Base-by-base conservation (phyloP, 2,329 filamentous ascomycete species). In the Fusarium coffeatum region DNA sequence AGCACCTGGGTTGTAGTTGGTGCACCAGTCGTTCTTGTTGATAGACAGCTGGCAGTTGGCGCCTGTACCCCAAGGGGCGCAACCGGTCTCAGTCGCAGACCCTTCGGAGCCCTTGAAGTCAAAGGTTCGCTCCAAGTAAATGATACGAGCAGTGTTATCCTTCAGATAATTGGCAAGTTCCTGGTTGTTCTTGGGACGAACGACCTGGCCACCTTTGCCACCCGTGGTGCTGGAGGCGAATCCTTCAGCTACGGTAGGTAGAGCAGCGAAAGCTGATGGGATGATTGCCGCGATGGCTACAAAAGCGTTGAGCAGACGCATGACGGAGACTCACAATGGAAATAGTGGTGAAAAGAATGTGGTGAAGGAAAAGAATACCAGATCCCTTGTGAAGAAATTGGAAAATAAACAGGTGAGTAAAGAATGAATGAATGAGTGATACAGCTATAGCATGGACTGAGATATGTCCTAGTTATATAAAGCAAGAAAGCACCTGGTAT, bases 81-180 rank as follows among this genome's bases (percentile, higher is more conserved):
- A 90, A n/a, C 88, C 88, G 13, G 81, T 83, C 34, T 77, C 83
- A 23, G 81, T 86, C 6, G 80, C 80, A 4, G 81, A 84, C 34
- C 88, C 88, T 76, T 89, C 87, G 13, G 82, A 83, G 43, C 82
- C 83, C 30, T 80, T 84, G 81, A 88, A 89, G 79, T 88, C 84
- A 72, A 85, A 85, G 45, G 82, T 83, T 74, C 87, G 86, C 74
- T 83, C 83, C 28, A 90, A 80, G 57, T 90, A 82, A 70, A 91
- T 90, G 64, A 86, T 84, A 22, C 87, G 84, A 15, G 88, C 72
- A 18, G 80, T 76, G 58, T 78, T 79, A 76, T 89, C 87, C 10
- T 81, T 81, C 6, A 91, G 84, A 79, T 89, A 90, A 41, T 80
- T 83, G 76, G 86, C 84, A 49, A 90, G 84, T 83, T 91, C 82